Base-by-base conservation (phyloP, 495 filamentous ascomycete species). In the Penicillium silybi region DNA sequence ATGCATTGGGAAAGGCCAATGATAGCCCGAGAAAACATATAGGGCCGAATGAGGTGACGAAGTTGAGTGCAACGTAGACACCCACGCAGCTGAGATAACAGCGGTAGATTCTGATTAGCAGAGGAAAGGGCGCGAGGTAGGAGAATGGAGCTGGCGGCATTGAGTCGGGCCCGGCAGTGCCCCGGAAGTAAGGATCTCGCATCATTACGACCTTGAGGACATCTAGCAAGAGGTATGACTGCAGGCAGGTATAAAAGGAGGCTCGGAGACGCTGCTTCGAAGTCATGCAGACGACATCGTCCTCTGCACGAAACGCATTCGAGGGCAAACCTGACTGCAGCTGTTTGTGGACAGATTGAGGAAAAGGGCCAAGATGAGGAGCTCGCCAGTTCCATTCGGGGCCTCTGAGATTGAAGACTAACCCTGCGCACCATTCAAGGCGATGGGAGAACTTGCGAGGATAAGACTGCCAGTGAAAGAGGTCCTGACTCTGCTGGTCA, bases 341-440 rank as follows among this genome's bases (percentile, higher is more conserved):
- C 51, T 76, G 66, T 40, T 65, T 42, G 53, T 73, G 63, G 29
- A 85, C 69, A 35, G 64, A 59, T 46, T 59, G 57, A 41, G 86
- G 85, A 23, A 86, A 73, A 9, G 80, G 76, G 7, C 82, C 83
- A 3, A 88, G 62, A 19, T 74, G 75, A 9, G 80, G 65, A 44
- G 82, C 79, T 15, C 83, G 78, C 78, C 83, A 88, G 59, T 85
- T 89, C 89, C 89, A 96, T 57, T 88, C 87, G 8, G 84, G 78
- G 0, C 88, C 85, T 23, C 88, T 75, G 59, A 90, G 84, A 53
- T 85, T 86, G 52, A 77, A 76, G 37, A 85, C 68, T 16, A 93
- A 66, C 44, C 89, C 87, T 11, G 80, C 64, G 10, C 79, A 77
- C 89, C 90, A 96, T 48, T 81, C 78, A 15, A 95, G 58, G 2